Evolutionary conservation across 164 flowering plant species (phyloP).

Genomic region (Cinnamomum chago): DNA sequence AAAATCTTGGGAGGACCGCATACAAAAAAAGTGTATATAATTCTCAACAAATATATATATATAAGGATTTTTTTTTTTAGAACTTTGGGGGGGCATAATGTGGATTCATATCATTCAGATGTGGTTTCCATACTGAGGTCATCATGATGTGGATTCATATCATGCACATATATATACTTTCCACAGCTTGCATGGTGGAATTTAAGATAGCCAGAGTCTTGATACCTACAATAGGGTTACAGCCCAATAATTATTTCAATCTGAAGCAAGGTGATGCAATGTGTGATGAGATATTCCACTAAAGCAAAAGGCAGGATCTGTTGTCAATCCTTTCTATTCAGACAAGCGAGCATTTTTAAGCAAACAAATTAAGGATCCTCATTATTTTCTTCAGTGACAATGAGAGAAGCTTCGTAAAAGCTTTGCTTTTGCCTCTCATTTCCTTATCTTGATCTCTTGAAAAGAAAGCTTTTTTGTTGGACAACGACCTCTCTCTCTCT

Average conservation of each 20-base stretch:
- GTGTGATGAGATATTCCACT: slow-evolving; percentile 21
- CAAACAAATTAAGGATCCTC: slow-evolving; percentile 18
- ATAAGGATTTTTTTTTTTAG: no score
- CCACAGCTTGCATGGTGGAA: slow-evolving; percentile 20
- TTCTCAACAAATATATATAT: no score
- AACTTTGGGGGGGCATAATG: no score
- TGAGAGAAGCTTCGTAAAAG: slow-evolving; percentile 25
- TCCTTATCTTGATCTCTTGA: slow-evolving; percentile 36
- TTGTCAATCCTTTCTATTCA: slow-evolving; percentile 12
- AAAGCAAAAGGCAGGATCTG: slow-evolving; percentile 1
- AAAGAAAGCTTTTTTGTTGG: slow-evolving; percentile 52
- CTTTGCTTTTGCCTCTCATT: slow-evolving; percentile 36
- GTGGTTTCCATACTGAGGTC: background rate
- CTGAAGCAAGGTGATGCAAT: slow-evolving; percentile 9
- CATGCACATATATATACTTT: no score
- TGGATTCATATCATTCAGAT: no score
- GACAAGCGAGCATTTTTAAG: slow-evolving; percentile 20
- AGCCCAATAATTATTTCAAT: background rate
- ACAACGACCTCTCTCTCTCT: no score
- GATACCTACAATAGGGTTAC: slow-evolving; percentile 8
- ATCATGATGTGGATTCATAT: background rate
- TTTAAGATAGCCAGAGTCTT: slow-evolving; percentile 19
- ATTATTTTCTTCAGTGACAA: slow-evolving; percentile 35
- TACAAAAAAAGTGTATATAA: no score
- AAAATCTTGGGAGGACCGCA: no score